Evolutionary conservation across 192 early-diverging fungal species (phyloP).

Genomic region (Umbelopsis vinacea): DNA sequence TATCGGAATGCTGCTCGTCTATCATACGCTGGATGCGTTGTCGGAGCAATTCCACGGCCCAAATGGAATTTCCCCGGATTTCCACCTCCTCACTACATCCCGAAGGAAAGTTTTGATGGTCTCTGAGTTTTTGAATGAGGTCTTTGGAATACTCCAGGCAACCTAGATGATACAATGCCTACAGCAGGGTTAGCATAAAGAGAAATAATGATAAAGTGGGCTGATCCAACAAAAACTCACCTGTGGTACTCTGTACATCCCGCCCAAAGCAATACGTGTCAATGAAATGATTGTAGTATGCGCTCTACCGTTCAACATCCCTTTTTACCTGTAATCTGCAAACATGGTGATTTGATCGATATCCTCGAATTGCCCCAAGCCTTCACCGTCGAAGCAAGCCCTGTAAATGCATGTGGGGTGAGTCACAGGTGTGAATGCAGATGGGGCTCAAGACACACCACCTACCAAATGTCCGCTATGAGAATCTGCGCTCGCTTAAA

Average conservation of each 20-base stretch:
- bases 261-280: background rate
- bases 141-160: constrained; percentile 68
- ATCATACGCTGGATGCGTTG: constrained; percentile 43
- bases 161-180: constrained; percentile 74
- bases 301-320: too few species aligned
- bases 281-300: background rate
- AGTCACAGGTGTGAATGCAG: background rate
- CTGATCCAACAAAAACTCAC: background rate
- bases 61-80: constrained; percentile 81
- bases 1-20: constrained; percentile 24
- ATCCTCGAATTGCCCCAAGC: constrained; percentile 65
- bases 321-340: constrained; percentile 85
- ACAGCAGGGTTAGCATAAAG: background rate
- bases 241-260: constrained; percentile 37
- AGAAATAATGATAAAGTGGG: background rate
- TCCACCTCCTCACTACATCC: constrained; percentile 75
- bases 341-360: constrained; percentile 88
- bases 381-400: constrained; percentile 81
- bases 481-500: constrained; percentile 88
- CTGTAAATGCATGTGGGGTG: constrained; percentile 31
- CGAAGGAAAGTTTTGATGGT: constrained; percentile 49
- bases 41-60: constrained; percentile 72
- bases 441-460: background rate
- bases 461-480: constrained; percentile 78
- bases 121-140: constrained; percentile 51